Conservation (phyloP, 192 early-diverging fungal genomes). For the Podochytrium sp. region DNA sequence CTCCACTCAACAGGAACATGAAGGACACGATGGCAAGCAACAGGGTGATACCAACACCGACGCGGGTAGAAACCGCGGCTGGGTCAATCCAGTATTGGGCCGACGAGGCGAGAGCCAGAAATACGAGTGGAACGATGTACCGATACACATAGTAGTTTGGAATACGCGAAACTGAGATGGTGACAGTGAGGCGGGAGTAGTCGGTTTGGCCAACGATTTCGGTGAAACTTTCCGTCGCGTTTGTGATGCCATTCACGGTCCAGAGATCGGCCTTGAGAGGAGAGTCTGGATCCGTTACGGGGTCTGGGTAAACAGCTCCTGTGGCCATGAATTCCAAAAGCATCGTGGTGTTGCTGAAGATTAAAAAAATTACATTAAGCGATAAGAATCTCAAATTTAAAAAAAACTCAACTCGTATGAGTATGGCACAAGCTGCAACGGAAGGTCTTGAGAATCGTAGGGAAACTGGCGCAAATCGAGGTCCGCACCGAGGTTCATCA, state of each 20-base stretch:
- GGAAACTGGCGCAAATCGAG: constrained; percentile 24
- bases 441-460: constrained; percentile 22
- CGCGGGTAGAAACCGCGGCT: neutral
- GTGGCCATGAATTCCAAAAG: neutral
- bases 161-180: neutral
- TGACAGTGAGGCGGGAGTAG: constrained; percentile 9
- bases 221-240: neutral
- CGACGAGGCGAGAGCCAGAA: constrained; percentile 22
- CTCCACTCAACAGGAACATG: constrained; percentile 21
- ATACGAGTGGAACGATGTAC: constrained; percentile 25
- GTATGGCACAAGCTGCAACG: constrained; percentile 25
- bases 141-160: constrained; percentile 15
- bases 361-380: too few species aligned
- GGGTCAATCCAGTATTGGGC: constrained; percentile 28
- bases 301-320: constrained; percentile 13
- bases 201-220: constrained; percentile 4
- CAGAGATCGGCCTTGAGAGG: constrained; percentile 8
- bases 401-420: constrained; percentile 13
- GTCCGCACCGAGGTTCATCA: constrained; percentile 14
- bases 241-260: neutral
- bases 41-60: constrained; percentile 25
- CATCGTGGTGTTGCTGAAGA: constrained; percentile 5
- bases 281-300: neutral
- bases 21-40: constrained; percentile 27
- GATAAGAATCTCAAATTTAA: too few species aligned